Base-by-base conservation (phyloP, 495 filamentous ascomycete genomes). In the Penicillium samsonianum region DNA sequence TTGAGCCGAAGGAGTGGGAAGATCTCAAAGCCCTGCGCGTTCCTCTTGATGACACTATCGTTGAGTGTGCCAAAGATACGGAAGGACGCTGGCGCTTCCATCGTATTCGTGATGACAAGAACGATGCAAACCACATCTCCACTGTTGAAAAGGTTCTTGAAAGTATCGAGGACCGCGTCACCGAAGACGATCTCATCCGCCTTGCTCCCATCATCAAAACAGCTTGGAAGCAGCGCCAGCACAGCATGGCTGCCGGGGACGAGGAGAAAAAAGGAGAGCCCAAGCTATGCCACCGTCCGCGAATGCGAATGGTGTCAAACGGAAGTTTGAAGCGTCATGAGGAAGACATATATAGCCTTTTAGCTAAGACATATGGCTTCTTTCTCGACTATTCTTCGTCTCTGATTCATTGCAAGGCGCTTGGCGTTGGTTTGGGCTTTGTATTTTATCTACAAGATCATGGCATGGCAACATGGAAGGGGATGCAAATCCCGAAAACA, bases 81-180 rank as follows among this genome's bases (percentile, higher is more conserved):
- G 67, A 87, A 55, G 79, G 78, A 23, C 76, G 84, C 22, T 98
- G 94, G 94, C 82, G 90, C 33, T 91, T 89, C 69, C 86, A 92
- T 62, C 83, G 91, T 43, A 88, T 96, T 61, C 80, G 94, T 9
- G 91, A 96, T 54, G 94, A 98, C 66, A 98, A 98, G 71, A 76
- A 78, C 11, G 89, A 96, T 58, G 91, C 89, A 3, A 98, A 98
- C 68, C 91, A 96, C 70, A 87, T 90, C 38, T 82, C 75, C 25
- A 91, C 88, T 0, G 90, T 95, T 2, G 74, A 87, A 20, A 89
- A 85, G 59, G 92, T 96, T 14, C 77, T 95, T 48, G 84, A 92
- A 60, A 92, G 88, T 71, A 95, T 96, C 50, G 73, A 82, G 54
- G 91, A 96, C 69, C 79, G 75, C 1, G 86, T 90, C 62, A 76